Evolutionary conservation across 177 flowering plant genomes (phyloP), one percentile per base, ranked within the genome.

Genomic region (Vitis hybrid): DNA sequence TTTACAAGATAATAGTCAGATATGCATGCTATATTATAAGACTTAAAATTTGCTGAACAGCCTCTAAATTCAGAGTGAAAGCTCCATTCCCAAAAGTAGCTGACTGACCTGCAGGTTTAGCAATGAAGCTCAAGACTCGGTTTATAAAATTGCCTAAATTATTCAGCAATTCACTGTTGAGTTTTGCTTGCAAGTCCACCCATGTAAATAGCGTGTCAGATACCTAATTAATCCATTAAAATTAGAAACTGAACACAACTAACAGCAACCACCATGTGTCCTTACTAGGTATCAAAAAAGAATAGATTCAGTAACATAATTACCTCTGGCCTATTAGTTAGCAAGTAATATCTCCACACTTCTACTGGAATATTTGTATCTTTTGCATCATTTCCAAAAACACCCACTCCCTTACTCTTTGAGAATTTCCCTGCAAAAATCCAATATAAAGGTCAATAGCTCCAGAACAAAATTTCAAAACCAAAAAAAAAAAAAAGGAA

Each of bases 321-420:
- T 74, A 84, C 84, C 82, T 79, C 83, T 49, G 94, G 94, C 72
- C 91, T 81, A 81, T 93, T 93, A 18, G 92, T 87, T 55, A 96
- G 81, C 81, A 96, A 79, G 74, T 96, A 96, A 70, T 96, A 96
- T 83, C 99, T 83, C 98, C 98, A 96, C 2, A 96, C 99, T 88
- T 93, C 99, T 1, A 84, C 83, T 70, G 99, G 99, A 71, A 96
- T 96, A 10, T 77, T 79, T 49, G 99, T 89, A 72, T 90, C 92
- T 75, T 90, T 92, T 61, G 84, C 99, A 86, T 96, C 98, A 86
- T 92, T 93, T 11, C 99, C 99, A 84, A 96, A 96, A 66, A 96
- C 97, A 65, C 99, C 99, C 49, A 93, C 62, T 45, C 99, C 99
- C 71, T 93, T 88, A 68, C 97, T 96, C 82, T 96, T 96, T 62